Evolutionary conservation across 23 red algal species (phyloP), one percentile per base, ranked within the genome.

Genomic region (Gracilaria gracilis): DNA sequence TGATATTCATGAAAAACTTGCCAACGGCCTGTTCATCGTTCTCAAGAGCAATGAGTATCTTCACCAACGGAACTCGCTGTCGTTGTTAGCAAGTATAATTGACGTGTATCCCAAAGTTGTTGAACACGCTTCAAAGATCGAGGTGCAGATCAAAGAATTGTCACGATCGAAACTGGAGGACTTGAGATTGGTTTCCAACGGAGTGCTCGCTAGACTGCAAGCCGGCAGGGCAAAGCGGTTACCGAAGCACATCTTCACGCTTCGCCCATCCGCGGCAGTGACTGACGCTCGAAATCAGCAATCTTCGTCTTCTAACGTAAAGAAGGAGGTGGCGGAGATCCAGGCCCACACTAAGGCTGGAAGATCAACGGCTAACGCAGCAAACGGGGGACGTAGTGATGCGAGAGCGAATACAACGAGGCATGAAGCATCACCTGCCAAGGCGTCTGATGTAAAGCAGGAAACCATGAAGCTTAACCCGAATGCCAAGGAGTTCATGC

Each of bases 41-140:
- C 71, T 89, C 19, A 50, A 24, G 19, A 57, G 29, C 34, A 59
- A 65, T 39, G 85, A 89, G 31, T 89, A 89, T 44, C 71, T 89
- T 37, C 71, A 77, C 40, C 39, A 66, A 33, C 44, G 85, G 23
- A 89, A 89, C 48, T 89, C 71, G 1, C 53, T 89, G 21, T 77
- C 61, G 16, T 34, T 89, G 29, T n/a, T 89, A 21, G 85, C 85
- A 21, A 47, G 69, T 79, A 35, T 77, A 51, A 70, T 70, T 6
- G 85, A 89, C 14, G 85, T 89, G 9, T 89, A 74, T 40, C 85
- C 85, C 0, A 89, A 89, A 40, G 85, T 89, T 21, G 44, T 51
- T 20, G 85, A 89, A 48, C 85, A 89, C 80, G 48, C 85, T 47
- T 33, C 67, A n/a, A 55, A 89, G 40, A 76, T 89, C 33, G 85